Base-by-base conservation (phyloP, 306 rosid genomes). In the Cucumis cinereus region DNA sequence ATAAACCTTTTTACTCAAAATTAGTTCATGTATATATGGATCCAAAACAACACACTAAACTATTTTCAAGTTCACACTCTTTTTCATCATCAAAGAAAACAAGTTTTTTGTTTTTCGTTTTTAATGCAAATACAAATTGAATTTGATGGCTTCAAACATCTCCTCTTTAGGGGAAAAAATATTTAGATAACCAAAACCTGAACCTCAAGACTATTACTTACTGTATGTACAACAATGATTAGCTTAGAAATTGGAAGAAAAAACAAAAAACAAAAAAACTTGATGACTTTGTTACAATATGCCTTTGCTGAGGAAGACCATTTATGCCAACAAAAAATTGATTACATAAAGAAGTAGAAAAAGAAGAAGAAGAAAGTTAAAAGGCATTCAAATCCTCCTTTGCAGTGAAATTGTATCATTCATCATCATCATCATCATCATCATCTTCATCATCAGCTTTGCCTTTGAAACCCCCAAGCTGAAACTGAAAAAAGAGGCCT, bases 401-500 rank as follows among this genome's bases (percentile, higher is more conserved):
- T 35, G 47, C 26, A 33, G 16, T 63, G 26, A 66, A 66, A 66
- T 66, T 36, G 30, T 41, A 23, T 47, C 10, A 7, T 8, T 70
- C 30, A 68, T 68, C 11, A 41, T 20, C 77, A 41, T 68, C 7
- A 45, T 30, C 77, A 68, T 68, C 6, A 45, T 70, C 30, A 68
- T 68, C 11, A 41, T 20, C 77, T 20, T 68, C 7, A 45, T 30
- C 77, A 68, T 68, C 6, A 45, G 36, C 76, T 73, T 14, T 74
- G 87, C 77, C 92, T 82, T 63, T 83, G 81, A 81, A 82, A 79
- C 54, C 86, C 80, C 93, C 96, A 90, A 8, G 91, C 93, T 5
- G 96, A 92, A 14, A 88, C 84, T 0, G 88, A 90, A 79, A 88
- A 92, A 50, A 90, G 87, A 54, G 93, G 88, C 24, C 78, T 82